Evolutionary conservation across 345 rosid genomes (phyloP), one percentile per base, ranked within the genome.

Genomic region (Salix suchowensis): DNA sequence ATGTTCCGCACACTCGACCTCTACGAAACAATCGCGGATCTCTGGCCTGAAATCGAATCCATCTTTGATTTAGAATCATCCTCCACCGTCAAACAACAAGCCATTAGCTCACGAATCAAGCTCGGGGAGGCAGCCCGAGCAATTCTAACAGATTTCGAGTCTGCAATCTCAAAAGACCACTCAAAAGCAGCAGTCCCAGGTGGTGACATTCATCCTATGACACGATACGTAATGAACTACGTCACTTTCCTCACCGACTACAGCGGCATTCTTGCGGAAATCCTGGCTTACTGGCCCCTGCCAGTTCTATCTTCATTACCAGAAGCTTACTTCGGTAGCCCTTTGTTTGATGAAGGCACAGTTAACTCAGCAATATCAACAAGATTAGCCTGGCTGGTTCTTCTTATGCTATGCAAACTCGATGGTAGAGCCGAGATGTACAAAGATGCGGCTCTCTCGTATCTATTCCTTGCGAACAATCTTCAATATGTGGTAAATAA

Each of bases 171-270:
- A 9, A 91, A 88, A 71, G 92, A 89, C 67, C 72, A 76, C 2
- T 90, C 95, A 14, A 91, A 85, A 75, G 39, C 74, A 19, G 68
- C 86, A 0, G 64, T 87, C 0, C 87, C 88, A 55, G 93, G 97
- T 48, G 98, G 94, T 1, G 96, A 94, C 0, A 81, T 92, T 72
- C 98, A 94, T 72, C 97, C 97, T 2, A 84, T 92, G 2, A 91
- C 93, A 0, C 91, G 95, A 39, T 89, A 92, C 73, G 92, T 91
- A 1, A 92, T 91, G 97, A 92, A 94, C 73, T 94, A 92, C 84
- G 76, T 92, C 78, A 50, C 88, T 4, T 84, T 92, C 84, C 86
- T 92, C 71, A 78, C 89, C 28, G 97, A 92, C 55, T 94, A 92
- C 89, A 67, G 72, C 67, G 88, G 82, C 1, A 66, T 82, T 0